phyloP scores from a whole-genome alignment of 2,329 filamentous ascomycete species.

The Didymella exigua region DNA sequence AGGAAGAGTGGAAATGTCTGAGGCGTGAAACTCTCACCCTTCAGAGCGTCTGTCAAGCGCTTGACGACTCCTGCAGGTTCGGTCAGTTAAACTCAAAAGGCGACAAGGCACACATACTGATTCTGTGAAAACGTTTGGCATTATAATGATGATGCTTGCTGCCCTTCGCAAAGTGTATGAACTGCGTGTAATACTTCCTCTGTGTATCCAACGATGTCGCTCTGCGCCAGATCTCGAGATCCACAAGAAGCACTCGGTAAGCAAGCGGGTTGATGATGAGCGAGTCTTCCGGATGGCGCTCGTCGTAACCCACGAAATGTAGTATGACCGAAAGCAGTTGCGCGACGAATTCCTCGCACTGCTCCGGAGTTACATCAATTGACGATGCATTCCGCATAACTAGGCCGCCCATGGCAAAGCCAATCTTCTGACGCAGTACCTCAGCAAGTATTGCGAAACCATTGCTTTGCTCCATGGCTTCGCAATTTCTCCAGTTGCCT shows the following conservation, averaged over 20 bases:
- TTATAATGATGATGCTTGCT: constrained; percentile 96
- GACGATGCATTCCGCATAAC: constrained; percentile 57
- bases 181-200: constrained; percentile 91
- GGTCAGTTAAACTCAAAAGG: constrained; percentile 24
- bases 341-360: constrained; percentile 59
- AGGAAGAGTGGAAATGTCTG: constrained; percentile 79
- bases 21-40: constrained; percentile 76
- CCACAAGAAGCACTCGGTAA: constrained; percentile 88
- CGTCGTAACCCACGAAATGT: constrained; percentile 86
- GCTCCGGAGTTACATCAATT: constrained; percentile 41
- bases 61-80: constrained; percentile 76
- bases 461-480: constrained; percentile 95
- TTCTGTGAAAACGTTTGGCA: constrained; percentile 80
- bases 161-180: constrained; percentile 82
- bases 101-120: constrained; percentile 68
- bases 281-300: constrained; percentile 78
- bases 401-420: constrained; percentile 52
- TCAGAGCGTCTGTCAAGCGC: constrained; percentile 85
- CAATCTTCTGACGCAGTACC: constrained; percentile 82
- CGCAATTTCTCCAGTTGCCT: constrained; percentile 95
- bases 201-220: constrained; percentile 74
- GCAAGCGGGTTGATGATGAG: constrained; percentile 96
- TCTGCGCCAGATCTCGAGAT: constrained; percentile 90
- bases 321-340: constrained; percentile 78
- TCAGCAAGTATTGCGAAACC: constrained; percentile 88